Evolutionary conservation across 768 basidiomycete genomes (phyloP).

Genomic region (Pleurotus eryngii): DNA sequence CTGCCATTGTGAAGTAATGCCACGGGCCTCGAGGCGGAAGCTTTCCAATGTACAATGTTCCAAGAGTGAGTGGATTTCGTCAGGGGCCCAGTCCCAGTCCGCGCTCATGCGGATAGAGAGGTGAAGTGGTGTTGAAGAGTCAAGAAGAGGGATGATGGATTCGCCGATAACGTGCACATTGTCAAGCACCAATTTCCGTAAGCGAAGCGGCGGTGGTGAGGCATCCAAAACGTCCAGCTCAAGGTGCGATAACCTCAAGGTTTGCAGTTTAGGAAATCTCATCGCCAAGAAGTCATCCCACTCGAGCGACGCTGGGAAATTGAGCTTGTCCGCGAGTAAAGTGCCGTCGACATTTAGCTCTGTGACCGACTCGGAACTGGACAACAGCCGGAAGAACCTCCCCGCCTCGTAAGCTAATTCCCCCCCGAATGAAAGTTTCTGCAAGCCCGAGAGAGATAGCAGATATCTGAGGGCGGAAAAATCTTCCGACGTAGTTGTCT

Average conservation of each 20-base stretch:
- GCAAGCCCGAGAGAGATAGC: slow-evolving; percentile 39
- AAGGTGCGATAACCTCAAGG: slow-evolving; percentile 39
- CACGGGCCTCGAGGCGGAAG: slow-evolving; percentile 40
- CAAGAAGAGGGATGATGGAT: slow-evolving; percentile 35
- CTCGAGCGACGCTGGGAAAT: slow-evolving; percentile 37
- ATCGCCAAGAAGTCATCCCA: slow-evolving; percentile 52
- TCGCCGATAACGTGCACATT: slow-evolving; percentile 41
- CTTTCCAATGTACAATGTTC: slow-evolving; percentile 36
- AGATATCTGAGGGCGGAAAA: slow-evolving; percentile 37
- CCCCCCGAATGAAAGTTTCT: slow-evolving; percentile 44
- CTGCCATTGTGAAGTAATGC: slow-evolving; percentile 7
- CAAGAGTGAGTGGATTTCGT: slow-evolving; percentile 38
- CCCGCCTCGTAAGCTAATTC: slow-evolving; percentile 44
- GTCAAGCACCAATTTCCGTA: slow-evolving; percentile 32
- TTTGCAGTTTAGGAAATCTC: slow-evolving; percentile 40
- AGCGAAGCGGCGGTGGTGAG: slow-evolving; percentile 22
- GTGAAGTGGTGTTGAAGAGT: slow-evolving; percentile 31
- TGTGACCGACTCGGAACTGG: slow-evolving; percentile 35
- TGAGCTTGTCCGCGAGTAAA: slow-evolving; percentile 16
- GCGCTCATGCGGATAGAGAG: slow-evolving; percentile 35
- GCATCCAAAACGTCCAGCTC: slow-evolving; percentile 37
- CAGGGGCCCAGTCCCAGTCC: slow-evolving; percentile 21
- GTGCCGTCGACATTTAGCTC: slow-evolving; percentile 48
- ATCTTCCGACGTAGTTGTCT: slow-evolving; percentile 19
- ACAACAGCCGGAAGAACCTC: slow-evolving; percentile 41